A percentile compares a stretch with the other conserved stretches of the same genome.
Evolutionary conservation across 768 basidiomycete genomes (phyloP).

Genomic region (Rhodotorula kratochvilovae): DNA sequence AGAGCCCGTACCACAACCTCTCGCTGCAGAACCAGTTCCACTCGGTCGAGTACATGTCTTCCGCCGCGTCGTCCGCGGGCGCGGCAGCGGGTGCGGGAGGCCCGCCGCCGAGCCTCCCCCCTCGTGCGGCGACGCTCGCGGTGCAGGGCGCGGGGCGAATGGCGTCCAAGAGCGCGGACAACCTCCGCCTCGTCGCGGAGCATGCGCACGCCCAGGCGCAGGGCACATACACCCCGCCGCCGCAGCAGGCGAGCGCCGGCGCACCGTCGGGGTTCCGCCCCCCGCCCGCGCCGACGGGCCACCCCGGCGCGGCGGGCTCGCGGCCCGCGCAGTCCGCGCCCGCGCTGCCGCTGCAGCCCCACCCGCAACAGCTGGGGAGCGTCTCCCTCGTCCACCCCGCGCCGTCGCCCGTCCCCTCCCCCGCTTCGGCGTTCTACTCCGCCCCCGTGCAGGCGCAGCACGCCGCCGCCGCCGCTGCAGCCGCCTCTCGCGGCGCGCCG

Average conservation of each 20-base stretch:
- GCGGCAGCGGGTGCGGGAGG: too few species aligned
- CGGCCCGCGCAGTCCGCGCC: background rate
- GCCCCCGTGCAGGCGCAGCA: constrained; percentile 33
- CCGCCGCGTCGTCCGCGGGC: background rate
- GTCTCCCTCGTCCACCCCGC: background rate
- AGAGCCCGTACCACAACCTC: constrained; percentile 37
- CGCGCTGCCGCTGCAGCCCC: background rate
- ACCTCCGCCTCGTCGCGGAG: constrained; percentile 23
- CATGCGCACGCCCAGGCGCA: background rate
- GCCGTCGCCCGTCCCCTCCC: background rate
- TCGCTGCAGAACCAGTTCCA: constrained; percentile 19
- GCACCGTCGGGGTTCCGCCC: background rate
- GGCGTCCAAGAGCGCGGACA: constrained; percentile 29
- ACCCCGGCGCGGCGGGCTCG: background rate
- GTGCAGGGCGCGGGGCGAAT: background rate
- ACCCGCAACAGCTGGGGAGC: background rate
- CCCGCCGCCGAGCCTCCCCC: background rate
- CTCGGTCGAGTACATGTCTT: background rate
- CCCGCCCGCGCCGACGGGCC: background rate
- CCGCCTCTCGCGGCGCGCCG: background rate
- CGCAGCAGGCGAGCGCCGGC: constrained; percentile 7
- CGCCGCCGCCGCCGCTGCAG: background rate
- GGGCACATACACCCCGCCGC: background rate
- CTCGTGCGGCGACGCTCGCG: background rate
- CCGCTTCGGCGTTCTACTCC: constrained; percentile 28